Percentiles rank a stretch among this genome's conserved stretches.
Evolutionary conservation across 1,284 basidiomycete genomes (phyloP).

Genomic region (Stereum hirsutum): DNA sequence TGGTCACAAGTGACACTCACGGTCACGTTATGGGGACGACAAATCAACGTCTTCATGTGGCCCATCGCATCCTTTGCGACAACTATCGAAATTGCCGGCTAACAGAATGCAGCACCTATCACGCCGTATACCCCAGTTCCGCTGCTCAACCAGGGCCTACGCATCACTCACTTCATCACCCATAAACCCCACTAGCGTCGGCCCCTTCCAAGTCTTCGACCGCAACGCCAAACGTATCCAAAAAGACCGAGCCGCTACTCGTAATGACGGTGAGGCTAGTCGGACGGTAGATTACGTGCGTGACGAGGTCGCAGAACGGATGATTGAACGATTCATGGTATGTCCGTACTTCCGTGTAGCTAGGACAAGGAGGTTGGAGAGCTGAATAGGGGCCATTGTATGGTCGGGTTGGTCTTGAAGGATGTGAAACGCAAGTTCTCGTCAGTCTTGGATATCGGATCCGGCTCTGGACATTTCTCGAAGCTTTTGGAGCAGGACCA

Average conservation of each 20-base stretch:
- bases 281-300: conserved; percentile 88
- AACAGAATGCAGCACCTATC: no score
- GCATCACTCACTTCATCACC: conserved; percentile 23
- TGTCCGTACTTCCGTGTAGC: conserved; percentile 12
- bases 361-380: not conserved
- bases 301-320: conserved; percentile 82
- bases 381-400: no score
- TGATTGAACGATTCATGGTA: conserved; percentile 85
- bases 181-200: conserved; percentile 31
- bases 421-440: conserved; percentile 86
- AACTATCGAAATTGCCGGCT: no score
- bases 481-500: conserved; percentile 72
- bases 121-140: not conserved
- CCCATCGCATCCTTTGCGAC: no score
- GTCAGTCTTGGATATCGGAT: conserved; percentile 81
- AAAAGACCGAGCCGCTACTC: conserved; percentile 65
- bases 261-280: conserved; percentile 50
- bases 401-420: conserved; percentile 42
- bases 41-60: no score
- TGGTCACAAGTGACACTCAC: no score
- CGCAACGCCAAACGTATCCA: conserved; percentile 77
- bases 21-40: no score
- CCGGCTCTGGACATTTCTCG: conserved; percentile 92
- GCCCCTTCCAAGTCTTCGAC: conserved; percentile 83
- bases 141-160: not conserved